phyloP scores from a whole-genome alignment of 768 basidiomycete species.

The Tylopilus sp. region DNA sequence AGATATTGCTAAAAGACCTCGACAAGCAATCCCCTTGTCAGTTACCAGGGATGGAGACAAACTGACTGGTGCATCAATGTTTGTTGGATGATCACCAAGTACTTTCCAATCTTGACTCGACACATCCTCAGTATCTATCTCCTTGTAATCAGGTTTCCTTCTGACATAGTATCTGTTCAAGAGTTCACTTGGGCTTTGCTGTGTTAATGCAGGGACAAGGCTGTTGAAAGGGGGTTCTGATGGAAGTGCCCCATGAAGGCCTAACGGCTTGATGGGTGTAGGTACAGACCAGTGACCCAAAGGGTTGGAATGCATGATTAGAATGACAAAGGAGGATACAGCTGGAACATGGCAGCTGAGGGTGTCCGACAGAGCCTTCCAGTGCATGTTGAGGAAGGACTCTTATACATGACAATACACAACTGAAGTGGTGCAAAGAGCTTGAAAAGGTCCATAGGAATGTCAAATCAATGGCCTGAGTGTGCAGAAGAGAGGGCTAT shows the following conservation, averaged over 20 bases:
- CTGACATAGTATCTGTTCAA: too few species aligned
- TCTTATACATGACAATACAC: constrained; percentile 4
- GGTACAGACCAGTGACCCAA: constrained; percentile 1
- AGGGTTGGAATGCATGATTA: constrained; percentile 3
- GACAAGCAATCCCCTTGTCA: background rate
- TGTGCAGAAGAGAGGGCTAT: background rate
- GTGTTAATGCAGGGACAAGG: background rate
- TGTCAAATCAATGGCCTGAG: background rate
- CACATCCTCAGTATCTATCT: too few species aligned
- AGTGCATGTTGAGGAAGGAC: background rate
- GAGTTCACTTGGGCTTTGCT: background rate
- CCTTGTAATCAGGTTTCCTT: too few species aligned
- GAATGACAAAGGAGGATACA: background rate
- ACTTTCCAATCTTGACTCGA: background rate
- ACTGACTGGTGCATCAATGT: background rate
- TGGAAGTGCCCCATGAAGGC: too few species aligned
- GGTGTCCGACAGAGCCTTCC: background rate
- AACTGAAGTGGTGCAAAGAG: background rate
- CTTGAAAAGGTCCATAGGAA: constrained; percentile 1
- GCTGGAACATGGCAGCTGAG: background rate
- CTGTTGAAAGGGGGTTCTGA: too few species aligned
- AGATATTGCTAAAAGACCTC: background rate
- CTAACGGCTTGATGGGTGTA: background rate
- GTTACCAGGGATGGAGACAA: background rate
- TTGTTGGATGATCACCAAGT: background rate